Base-by-base conservation (phyloP, 2,329 filamentous ascomycete genomes). In the Fusarium sp. region DNA sequence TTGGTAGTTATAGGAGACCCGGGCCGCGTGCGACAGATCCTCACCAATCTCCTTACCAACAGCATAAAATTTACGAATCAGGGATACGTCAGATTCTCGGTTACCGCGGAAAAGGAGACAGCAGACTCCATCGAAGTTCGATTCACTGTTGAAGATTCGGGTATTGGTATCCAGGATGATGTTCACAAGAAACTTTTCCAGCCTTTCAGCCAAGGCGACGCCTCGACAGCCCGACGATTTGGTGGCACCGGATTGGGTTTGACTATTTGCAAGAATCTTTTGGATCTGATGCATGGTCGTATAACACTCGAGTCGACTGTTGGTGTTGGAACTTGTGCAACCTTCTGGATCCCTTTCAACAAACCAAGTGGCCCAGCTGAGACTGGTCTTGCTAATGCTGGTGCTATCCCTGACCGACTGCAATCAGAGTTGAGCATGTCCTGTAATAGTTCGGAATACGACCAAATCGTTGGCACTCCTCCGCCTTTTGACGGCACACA, bases 1-100 rank as follows among this genome's bases (percentile, higher is more conserved):
- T 81, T 96, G 56, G 89, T 94, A 45, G 92, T 97, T 5, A 89
- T 97, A 72, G 94, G 94, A 15, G 94, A 97, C 72, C 93, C 93
- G 10, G 92, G 93, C 12, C 86, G 93, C 34, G 83, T 97, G 30
- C 88, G 94, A 46, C 94, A 97, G 73, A 94, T 97, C 62, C 85
- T 95, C 38, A 93, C 90, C 3, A 95, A 94, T 72, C 80, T 95
- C 3, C 80, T 94, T 20, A 93, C 91, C 4, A 93, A 93, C 75
- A 89, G 87, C 64, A 91, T 92, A 78, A 92, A 92, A 69, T 93
- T 93, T 72, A 92, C 90, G 0, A 87, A 85, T 17, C 84, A 89
- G 56, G 91, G 91, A 3, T 85, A 85, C 56, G 90, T 93, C 23
- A 88, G 85, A 46, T 86, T 95, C 67, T 85, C 85, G 0, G 89